Conservation (phyloP, 352 stramenopile genomes). For the Lagenidium sp. region DNA sequence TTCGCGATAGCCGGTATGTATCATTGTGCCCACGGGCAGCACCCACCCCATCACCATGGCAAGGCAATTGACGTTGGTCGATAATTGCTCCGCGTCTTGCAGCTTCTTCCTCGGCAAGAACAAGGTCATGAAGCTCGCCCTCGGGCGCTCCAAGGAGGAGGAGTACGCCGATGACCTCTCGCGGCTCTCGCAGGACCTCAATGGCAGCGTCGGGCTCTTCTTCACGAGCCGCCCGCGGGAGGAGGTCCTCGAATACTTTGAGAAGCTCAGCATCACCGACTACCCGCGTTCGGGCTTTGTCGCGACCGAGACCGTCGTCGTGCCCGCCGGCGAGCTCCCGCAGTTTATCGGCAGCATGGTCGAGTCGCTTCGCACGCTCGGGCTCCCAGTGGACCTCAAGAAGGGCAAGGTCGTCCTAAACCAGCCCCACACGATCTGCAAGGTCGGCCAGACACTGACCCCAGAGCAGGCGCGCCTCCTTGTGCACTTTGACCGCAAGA, state of each 20-base stretch:
- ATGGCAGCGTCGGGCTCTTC: constrained; percentile 91
- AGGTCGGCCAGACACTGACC: constrained; percentile 89
- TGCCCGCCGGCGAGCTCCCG: constrained; percentile 86
- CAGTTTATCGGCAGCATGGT: constrained; percentile 95
- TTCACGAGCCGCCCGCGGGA: constrained; percentile 90
- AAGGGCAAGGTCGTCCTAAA: constrained; percentile 91
- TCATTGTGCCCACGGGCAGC: too few relatives aligned
- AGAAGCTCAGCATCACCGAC: constrained; percentile 86
- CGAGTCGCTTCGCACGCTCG: constrained; percentile 93
- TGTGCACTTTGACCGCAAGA: constrained; percentile 86
- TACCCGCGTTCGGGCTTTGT: constrained; percentile 92
- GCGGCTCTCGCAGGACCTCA: constrained; percentile 87
- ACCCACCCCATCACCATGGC: too few relatives aligned
- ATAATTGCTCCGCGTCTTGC: too few relatives aligned
- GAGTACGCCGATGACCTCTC: constrained; percentile 95
- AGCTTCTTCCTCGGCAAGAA: constrained; percentile 99
- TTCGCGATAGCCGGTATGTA: constrained; percentile 85
- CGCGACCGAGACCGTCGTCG: constrained; percentile 79
- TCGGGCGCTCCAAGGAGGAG: constrained; percentile 92
- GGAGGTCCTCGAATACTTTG: constrained; percentile 92
- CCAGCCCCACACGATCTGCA: constrained; percentile 92
- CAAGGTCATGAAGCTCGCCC: constrained; percentile 96
- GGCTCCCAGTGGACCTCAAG: constrained; percentile 95
- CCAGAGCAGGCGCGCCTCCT: constrained; percentile 96
- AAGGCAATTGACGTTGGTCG: too few relatives aligned